Percentiles rank a stretch among this genome's conserved stretches.
Conservation (phyloP, 257 asterid genomes). For the Linderniella brevidens region DNA sequence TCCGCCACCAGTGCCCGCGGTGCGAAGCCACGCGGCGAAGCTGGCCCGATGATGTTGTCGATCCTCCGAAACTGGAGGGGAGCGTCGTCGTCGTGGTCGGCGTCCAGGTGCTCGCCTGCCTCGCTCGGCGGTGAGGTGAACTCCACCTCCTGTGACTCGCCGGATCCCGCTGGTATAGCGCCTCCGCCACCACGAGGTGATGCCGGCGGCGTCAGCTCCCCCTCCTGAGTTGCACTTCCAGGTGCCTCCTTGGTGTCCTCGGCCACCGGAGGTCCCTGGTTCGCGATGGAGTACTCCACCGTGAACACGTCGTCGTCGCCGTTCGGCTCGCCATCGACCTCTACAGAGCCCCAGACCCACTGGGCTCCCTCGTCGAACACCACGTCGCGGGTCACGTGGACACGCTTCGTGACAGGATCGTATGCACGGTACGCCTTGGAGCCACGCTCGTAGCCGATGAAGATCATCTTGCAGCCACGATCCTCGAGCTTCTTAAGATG, state of each 20-base stretch:
- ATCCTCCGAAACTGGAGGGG: too few species aligned
- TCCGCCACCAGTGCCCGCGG: background rate
- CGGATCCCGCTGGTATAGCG: too few species aligned
- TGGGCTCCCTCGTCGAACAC: slow-evolving; percentile 1
- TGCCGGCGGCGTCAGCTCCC: too few species aligned
- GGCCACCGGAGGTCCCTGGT: background rate
- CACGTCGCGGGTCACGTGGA: slow-evolving; percentile 6
- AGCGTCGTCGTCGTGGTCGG: too few species aligned
- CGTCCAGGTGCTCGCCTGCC: too few species aligned
- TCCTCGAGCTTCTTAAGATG: background rate
- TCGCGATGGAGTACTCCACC: too few species aligned
- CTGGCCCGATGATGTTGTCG: background rate
- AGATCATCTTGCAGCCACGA: background rate
- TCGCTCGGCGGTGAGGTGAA: too few species aligned
- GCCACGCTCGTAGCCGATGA: slow-evolving; percentile 7
- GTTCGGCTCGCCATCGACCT: background rate
- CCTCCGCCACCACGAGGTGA: too few species aligned
- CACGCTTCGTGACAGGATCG: slow-evolving; percentile 9
- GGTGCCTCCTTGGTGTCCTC: too few species aligned
- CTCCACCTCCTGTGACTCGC: too few species aligned
- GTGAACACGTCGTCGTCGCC: background rate
- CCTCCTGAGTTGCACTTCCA: too few species aligned
- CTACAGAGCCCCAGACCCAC: background rate
- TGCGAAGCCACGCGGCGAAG: background rate
- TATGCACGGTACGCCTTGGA: background rate